These are phyloP conservation scores for Dactylis glomerata DNA, from an alignment of 176 grass and related monocot genomes.

Conservation along the genomic window DNA sequence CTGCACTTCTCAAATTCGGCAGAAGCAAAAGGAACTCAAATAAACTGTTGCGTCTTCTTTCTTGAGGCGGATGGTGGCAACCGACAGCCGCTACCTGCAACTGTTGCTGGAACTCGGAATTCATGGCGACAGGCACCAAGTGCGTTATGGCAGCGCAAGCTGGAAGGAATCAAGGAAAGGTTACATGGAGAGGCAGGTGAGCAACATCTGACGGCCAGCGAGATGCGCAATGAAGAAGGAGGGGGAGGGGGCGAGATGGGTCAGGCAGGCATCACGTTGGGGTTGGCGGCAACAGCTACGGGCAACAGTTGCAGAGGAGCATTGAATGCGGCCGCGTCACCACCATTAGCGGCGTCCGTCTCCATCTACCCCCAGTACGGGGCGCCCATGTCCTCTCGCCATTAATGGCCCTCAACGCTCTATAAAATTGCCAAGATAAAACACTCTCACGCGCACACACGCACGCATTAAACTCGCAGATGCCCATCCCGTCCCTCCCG, in stretches of 20 bases:
- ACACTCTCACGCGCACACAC: background rate
- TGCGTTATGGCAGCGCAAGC: background rate
- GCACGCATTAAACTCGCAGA: conserved; percentile 18
- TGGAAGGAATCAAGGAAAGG: background rate
- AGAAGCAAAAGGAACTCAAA: background rate
- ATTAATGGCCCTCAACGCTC: conserved; percentile 9
- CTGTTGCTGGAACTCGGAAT: background rate
- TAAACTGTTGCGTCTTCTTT: background rate
- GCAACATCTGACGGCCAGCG: background rate
- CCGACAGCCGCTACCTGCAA: background rate
- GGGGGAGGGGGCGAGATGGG: background rate
- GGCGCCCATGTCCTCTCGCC: background rate
- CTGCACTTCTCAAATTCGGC: background rate
- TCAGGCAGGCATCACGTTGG: background rate
- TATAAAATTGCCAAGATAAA: background rate
- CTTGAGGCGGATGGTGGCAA: background rate
- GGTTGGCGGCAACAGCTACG: background rate
- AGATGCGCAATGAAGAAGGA: background rate
- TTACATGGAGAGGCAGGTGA: background rate
- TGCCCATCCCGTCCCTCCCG: conserved; percentile 9
- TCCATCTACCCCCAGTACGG: background rate
- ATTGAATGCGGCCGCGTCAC: background rate
- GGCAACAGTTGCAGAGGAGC: conserved; percentile 2
- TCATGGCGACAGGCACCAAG: background rate
- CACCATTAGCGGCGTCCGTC: conserved; percentile 13